Evolutionary conservation across 768 basidiomycete species (phyloP).

Genomic region (Trametes elegans): DNA sequence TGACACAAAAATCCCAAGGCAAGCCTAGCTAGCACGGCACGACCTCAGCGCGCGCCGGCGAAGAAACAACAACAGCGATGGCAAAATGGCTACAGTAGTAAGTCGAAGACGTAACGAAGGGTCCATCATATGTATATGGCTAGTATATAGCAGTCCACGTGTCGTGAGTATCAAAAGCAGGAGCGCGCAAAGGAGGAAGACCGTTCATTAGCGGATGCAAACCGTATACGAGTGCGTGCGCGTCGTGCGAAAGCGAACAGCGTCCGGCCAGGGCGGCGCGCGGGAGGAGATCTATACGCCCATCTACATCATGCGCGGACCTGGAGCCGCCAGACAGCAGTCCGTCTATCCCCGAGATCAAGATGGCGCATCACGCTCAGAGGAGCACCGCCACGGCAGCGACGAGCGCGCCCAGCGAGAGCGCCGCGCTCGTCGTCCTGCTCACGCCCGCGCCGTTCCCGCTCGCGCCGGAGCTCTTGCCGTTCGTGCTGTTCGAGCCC

Average conservation of each 20-base stretch:
- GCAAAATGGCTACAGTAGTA: background rate
- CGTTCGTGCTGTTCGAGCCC: background rate
- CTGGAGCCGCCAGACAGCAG: no score
- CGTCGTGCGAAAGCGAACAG: background rate
- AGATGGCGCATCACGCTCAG: slow-evolving; percentile 8
- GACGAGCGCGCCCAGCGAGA: slow-evolving; percentile 24
- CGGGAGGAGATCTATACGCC: background rate
- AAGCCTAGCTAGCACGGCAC: background rate
- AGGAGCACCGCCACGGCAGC: slow-evolving; percentile 25
- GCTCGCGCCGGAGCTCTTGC: background rate
- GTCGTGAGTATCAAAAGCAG: background rate
- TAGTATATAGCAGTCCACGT: slow-evolving; percentile 2
- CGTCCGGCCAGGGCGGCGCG: slow-evolving; percentile 3
- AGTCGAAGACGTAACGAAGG: background rate
- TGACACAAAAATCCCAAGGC: background rate
- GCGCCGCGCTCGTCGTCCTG: slow-evolving; percentile 14
- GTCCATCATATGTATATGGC: slow-evolving; percentile 12
- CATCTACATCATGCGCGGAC: no score
- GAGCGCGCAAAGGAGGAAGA: background rate
- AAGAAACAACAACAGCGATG: background rate
- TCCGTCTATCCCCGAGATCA: no score
- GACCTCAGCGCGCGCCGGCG: background rate
- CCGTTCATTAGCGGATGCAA: background rate
- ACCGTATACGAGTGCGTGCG: background rate
- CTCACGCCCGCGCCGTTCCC: slow-evolving; percentile 11